These are phyloP conservation scores for Ashbya aceris DNA, from an alignment of 1,139 yeast genomes.

Conservation along the genomic window DNA sequence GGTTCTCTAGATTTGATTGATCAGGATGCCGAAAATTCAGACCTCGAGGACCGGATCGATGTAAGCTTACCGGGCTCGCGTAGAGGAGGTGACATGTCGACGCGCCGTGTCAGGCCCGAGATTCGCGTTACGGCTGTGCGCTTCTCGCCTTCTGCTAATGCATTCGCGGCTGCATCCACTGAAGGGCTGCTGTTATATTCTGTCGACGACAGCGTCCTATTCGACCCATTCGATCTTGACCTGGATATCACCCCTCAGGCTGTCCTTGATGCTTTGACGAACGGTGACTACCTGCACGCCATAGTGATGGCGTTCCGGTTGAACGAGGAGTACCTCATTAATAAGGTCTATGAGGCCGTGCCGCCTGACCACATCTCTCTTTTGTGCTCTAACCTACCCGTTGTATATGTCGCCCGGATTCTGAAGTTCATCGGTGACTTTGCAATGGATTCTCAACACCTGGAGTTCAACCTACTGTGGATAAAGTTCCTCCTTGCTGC, in stretches of 20 bases:
- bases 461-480: conserved; percentile 83
- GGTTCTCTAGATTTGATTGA: conserved; percentile 81
- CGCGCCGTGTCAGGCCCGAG: conserved; percentile 69
- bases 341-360: conserved; percentile 64
- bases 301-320: conserved; percentile 89
- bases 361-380: conserved; percentile 66
- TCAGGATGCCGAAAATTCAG: conserved; percentile 77
- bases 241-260: conserved; percentile 82
- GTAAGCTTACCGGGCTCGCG: conserved; percentile 76
- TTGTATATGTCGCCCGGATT: conserved; percentile 61
- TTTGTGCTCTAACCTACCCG: conserved; percentile 60
- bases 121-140: conserved; percentile 66
- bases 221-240: conserved; percentile 94
- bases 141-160: conserved; percentile 84
- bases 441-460: conserved; percentile 68
- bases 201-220: conserved; percentile 62
- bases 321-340: conserved; percentile 69
- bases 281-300: conserved; percentile 69
- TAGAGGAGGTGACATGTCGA: conserved; percentile 75
- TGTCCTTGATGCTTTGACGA: conserved; percentile 52
- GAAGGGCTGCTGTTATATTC: conserved; percentile 85
- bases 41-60: conserved; percentile 75
- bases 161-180: conserved; percentile 93
- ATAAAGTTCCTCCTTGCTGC: conserved; percentile 52
- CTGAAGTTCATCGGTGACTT: conserved; percentile 63